Conservation (phyloP, 2,329 filamentous ascomycete species). For the Monilinia polystroma region DNA sequence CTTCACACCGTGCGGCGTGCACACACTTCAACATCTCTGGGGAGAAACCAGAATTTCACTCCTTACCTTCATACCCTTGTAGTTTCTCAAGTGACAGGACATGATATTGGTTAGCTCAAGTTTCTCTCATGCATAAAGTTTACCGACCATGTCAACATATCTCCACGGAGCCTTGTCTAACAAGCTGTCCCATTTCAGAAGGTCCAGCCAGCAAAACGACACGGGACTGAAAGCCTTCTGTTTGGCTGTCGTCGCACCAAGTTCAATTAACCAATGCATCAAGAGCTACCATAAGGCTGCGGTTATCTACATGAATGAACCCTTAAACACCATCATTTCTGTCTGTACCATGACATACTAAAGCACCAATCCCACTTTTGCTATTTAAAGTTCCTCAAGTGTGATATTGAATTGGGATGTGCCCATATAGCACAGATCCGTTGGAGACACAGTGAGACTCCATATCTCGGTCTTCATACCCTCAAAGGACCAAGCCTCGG, state of each 20-base stretch:
- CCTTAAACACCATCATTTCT: conserved; percentile 5
- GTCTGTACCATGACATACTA: conserved; percentile 2
- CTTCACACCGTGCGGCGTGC: conserved; percentile 5
- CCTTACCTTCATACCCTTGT: conserved; percentile 4
- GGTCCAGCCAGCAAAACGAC: background rate
- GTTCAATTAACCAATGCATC: background rate
- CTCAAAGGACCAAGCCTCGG: background rate
- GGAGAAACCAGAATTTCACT: background rate
- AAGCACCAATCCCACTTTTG: conserved; percentile 13
- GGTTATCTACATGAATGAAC: conserved; percentile 1
- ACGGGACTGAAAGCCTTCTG: conserved; percentile 9
- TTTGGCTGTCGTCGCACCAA: conserved; percentile 13
- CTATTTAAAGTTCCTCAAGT: conserved; percentile 1
- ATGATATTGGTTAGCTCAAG: background rate
- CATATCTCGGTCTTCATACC: background rate
- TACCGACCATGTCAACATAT: conserved; percentile 9
- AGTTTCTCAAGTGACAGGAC: background rate
- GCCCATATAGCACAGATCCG: conserved; percentile 4
- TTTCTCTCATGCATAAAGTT: conserved; percentile 6
- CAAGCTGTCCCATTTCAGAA: conserved; percentile 3
- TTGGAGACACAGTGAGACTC: conserved; percentile 2
- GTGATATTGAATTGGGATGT: conserved; percentile 8
- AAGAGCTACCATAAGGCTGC: conserved; percentile 5
- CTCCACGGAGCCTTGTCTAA: conserved; percentile 21
- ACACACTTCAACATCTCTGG: conserved; percentile 5